Evolutionary conservation across 805 yeast genomes (phyloP), one percentile per base, ranked within the genome.

Genomic region (Starmera amethionina): DNA sequence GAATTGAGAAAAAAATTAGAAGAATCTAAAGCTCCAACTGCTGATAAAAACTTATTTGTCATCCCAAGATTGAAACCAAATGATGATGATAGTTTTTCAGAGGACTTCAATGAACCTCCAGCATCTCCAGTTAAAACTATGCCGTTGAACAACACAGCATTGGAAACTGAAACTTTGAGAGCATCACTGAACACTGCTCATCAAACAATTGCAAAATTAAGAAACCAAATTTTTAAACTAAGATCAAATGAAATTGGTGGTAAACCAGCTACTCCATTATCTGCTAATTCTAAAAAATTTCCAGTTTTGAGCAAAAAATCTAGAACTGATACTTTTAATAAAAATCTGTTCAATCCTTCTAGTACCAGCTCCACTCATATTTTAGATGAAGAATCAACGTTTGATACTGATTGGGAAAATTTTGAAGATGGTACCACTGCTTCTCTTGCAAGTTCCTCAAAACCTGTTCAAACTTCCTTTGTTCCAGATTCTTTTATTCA

Each of bases 181-280:
- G 70, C 82, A 0, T 79, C 83, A 19, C 65, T 85, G 48, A 66
- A 68, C 14, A 84, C 73, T 58, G 82, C 89, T 5, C 75, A 79
- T 49, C 67, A 70, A 44, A 72, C 77, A 3, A 77, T 83, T 37
- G 61, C 75, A n/a, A 78, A 72, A 49, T 65, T 82, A 45, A 72
- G 82, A 54, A 62, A 51, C 8, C 56, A 56, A 42, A 51, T 56
- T 18, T 34, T 46, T 18, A 52, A 52, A 37, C 34, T 57, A 4
- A 56, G 59, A 34, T 48, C 52, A 8, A 49, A 48, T 36, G 58
- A 54, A 33, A 34, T 54, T 10, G 36, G 15, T 3, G 6, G 38
- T 44, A 12, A 36, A 37, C 12, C 51, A 48, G 31, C 44, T 46
- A 18, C 40, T 40, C 32, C 51, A 14, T 52, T 53, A 29, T n/a